phyloP scores from a whole-genome alignment of 1,284 basidiomycete species.

The Ganoderma meredithae region DNA sequence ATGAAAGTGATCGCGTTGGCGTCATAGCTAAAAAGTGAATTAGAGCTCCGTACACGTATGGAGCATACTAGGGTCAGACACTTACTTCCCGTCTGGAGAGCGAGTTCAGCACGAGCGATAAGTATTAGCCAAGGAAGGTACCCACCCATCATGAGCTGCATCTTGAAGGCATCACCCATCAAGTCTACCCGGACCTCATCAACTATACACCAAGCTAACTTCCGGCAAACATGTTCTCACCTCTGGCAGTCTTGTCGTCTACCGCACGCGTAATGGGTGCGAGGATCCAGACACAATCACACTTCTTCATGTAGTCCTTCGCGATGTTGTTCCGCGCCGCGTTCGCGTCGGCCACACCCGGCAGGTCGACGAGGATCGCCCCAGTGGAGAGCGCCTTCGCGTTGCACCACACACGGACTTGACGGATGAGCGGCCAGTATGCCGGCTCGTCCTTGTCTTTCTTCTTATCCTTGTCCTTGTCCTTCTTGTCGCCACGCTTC shows the following conservation, averaged over 20 bases:
- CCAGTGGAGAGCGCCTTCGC: constrained; percentile 60
- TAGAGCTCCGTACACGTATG: constrained; percentile 16
- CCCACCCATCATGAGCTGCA: constrained; percentile 61
- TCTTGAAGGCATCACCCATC: constrained; percentile 66
- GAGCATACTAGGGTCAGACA: constrained; percentile 17
- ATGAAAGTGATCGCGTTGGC: constrained; percentile 66
- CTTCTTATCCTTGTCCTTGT: constrained; percentile 48
- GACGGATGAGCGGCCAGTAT: constrained; percentile 68
- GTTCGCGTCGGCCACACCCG: constrained; percentile 69
- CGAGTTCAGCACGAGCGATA: constrained; percentile 2
- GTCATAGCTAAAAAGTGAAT: constrained; percentile 51
- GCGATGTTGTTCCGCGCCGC: constrained; percentile 63
- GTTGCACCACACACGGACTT: constrained; percentile 65
- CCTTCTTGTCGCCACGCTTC: constrained; percentile 52
- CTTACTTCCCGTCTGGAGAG: constrained; percentile 58
- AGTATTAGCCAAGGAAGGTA: not conserved
- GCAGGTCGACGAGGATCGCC: constrained; percentile 65
- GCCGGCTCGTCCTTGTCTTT: constrained; percentile 48
- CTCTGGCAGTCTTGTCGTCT: constrained; percentile 65
- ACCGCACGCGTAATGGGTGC: constrained; percentile 64
- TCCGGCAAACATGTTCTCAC: constrained; percentile 38
- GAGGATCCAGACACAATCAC: constrained; percentile 62
- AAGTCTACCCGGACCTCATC: constrained; percentile 47
- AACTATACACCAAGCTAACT: not conserved
- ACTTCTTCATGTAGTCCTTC: constrained; percentile 68